phyloP scores from a whole-genome alignment of 768 basidiomycete species.

The Leccinum ochraceum region DNA sequence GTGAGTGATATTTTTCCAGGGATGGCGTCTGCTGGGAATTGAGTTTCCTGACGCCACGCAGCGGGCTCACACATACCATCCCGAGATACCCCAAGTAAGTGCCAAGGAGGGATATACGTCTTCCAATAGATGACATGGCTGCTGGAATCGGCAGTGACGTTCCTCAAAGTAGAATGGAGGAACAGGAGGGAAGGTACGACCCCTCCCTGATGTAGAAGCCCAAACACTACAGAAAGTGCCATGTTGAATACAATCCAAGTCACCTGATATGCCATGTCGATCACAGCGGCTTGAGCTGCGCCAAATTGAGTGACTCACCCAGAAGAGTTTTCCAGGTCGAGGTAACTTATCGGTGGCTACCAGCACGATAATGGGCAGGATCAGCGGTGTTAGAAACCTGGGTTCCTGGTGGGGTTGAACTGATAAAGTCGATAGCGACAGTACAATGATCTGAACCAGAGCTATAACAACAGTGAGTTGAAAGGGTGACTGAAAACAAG shows the following conservation, averaged over 20 bases:
- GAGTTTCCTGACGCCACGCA: neutral
- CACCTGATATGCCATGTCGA: constrained; percentile 17
- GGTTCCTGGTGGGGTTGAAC: constrained; percentile 42
- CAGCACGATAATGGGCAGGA: constrained; percentile 36
- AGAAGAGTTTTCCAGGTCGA: constrained; percentile 32
- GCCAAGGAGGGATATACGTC: constrained; percentile 41
- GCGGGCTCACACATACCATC: constrained; percentile 19
- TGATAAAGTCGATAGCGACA: constrained; percentile 33
- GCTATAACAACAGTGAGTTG: constrained; percentile 23
- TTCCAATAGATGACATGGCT: constrained; percentile 39
- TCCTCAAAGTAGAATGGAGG: constrained; percentile 29
- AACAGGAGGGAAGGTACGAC: constrained; percentile 40
- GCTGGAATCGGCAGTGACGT: constrained; percentile 2
- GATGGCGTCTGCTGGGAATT: constrained; percentile 23
- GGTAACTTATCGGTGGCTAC: constrained; percentile 27
- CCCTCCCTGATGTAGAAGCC: constrained; percentile 42
- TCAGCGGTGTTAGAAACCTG: constrained; percentile 38
- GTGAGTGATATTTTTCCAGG: constrained; percentile 23
- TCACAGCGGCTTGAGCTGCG: neutral
- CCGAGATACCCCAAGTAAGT: constrained; percentile 33
- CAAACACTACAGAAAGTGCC: constrained; percentile 34
- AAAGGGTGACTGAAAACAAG: neutral
- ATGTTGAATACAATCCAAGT: constrained; percentile 33
- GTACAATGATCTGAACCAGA: constrained; percentile 30
- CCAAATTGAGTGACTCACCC: constrained; percentile 26